Evolutionary conservation across 2,329 filamentous ascomycete species (phyloP).

Genomic region (Colletotrichum cereale): DNA sequence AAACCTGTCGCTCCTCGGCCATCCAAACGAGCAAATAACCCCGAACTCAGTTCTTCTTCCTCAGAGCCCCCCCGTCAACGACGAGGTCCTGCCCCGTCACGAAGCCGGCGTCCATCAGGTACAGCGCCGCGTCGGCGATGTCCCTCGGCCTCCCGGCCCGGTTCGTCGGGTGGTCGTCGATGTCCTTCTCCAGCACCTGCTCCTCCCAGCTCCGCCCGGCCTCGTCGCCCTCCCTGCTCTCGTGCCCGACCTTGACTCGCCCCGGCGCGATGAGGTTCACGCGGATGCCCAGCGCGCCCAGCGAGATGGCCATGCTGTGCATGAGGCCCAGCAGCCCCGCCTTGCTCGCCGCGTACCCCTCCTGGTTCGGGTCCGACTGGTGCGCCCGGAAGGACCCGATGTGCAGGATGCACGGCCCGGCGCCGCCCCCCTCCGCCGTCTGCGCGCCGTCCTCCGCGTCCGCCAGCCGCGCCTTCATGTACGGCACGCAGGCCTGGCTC

Average conservation of each 20-base stretch:
- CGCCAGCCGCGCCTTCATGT: conserved; percentile 52
- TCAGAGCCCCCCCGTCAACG: conserved; percentile 46
- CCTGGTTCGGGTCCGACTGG: conserved; percentile 60
- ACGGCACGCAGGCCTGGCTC: conserved; percentile 60
- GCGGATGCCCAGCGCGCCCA: conserved; percentile 49
- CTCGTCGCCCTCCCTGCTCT: conserved; percentile 59
- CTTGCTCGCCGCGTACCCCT: conserved; percentile 60
- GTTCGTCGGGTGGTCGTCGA: conserved; percentile 57
- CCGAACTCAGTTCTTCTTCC: conserved; percentile 44
- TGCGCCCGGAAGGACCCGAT: conserved; percentile 60
- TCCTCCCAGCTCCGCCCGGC: conserved; percentile 53
- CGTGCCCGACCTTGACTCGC: conserved; percentile 60
- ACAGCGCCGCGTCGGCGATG: conserved; percentile 58
- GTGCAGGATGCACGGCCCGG: conserved; percentile 59
- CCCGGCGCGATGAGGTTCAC: conserved; percentile 59
- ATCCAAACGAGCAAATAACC: not conserved
- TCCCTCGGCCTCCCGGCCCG: conserved; percentile 59
- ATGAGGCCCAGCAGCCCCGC: conserved; percentile 52
- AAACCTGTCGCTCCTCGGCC: not conserved
- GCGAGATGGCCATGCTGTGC: conserved; percentile 52
- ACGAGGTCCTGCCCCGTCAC: conserved; percentile 47
- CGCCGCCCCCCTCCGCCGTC: not conserved
- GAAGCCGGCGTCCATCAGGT: conserved; percentile 48
- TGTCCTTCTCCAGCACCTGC: conserved; percentile 52
- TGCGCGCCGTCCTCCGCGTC: conserved; percentile 42